Evolutionary conservation across 2,329 filamentous ascomycete species (phyloP).

Genomic region (Aplosporella prunicola): DNA sequence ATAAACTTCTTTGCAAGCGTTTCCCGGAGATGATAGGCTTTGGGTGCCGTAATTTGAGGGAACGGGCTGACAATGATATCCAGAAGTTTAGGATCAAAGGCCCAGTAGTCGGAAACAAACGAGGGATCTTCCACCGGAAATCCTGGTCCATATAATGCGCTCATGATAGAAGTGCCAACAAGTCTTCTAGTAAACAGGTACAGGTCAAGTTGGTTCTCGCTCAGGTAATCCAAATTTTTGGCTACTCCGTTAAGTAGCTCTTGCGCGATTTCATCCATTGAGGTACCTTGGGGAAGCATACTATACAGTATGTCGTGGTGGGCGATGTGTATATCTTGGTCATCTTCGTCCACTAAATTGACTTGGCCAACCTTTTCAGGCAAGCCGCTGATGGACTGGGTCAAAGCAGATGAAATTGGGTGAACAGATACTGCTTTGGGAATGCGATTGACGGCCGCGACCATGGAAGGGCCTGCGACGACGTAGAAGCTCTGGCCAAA

Average conservation of each 20-base stretch:
- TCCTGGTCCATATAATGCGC: neutral
- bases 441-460: conserved; percentile 31
- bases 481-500: conserved; percentile 37
- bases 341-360: conserved; percentile 3
- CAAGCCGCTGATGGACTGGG: too few species aligned
- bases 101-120: neutral
- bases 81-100: neutral
- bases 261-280: neutral
- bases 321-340: neutral
- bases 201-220: too few species aligned
- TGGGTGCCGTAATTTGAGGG: neutral
- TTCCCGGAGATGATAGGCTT: neutral
- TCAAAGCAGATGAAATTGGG: conserved; percentile 31
- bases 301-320: conserved; percentile 7
- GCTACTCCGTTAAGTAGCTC: neutral
- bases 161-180: neutral
- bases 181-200: neutral
- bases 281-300: neutral
- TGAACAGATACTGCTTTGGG: conserved; percentile 35
- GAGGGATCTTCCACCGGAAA: neutral
- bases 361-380: neutral
- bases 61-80: neutral
- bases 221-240: neutral
- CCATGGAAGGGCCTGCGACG: conserved; percentile 33
- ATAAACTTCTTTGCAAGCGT: neutral